Conservation (phyloP, 2,329 filamentous ascomycete species). For the Lachnellula arida region DNA sequence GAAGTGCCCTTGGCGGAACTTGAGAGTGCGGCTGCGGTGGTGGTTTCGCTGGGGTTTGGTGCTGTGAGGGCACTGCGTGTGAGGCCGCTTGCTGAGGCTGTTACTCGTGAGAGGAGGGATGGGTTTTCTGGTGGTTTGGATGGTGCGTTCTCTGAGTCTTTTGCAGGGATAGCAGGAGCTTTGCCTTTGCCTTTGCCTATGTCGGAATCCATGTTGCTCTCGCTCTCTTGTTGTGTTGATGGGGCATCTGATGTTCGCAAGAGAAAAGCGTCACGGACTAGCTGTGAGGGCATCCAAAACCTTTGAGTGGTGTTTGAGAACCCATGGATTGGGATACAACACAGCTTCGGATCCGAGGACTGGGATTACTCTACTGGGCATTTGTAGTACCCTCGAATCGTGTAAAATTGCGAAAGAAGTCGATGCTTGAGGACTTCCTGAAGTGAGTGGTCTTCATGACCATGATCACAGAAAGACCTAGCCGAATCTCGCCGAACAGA, state of each 20-base stretch:
- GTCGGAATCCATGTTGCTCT: neutral
- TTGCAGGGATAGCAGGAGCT: neutral
- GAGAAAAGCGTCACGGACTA: too few species aligned
- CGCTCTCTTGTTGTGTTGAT: neutral
- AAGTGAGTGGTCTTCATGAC: too few species aligned
- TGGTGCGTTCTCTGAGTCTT: neutral
- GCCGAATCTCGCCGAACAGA: neutral
- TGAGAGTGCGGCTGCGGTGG: conserved; percentile 18
- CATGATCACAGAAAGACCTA: neutral
- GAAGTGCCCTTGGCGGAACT: conserved; percentile 23
- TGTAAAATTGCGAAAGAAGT: too few species aligned
- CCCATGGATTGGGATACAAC: too few species aligned
- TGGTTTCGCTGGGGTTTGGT: conserved; percentile 18
- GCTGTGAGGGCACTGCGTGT: conserved; percentile 31
- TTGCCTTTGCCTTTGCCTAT: conserved; percentile 5
- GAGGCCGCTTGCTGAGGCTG: conserved; percentile 34
- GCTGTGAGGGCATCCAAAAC: too few species aligned
- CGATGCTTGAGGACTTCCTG: neutral
- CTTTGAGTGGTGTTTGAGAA: too few species aligned
- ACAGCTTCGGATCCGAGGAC: too few species aligned
- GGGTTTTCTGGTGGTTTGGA: conserved; percentile 6
- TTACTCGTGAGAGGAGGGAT: conserved; percentile 25
- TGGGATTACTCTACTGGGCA: too few species aligned
- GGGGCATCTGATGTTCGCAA: too few species aligned
- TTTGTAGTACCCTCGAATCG: too few species aligned